Evolutionary conservation across 169 alveolate genomes (phyloP), one percentile per base, ranked within the genome.

Genomic region (Cryptosporidium meleagridis): DNA sequence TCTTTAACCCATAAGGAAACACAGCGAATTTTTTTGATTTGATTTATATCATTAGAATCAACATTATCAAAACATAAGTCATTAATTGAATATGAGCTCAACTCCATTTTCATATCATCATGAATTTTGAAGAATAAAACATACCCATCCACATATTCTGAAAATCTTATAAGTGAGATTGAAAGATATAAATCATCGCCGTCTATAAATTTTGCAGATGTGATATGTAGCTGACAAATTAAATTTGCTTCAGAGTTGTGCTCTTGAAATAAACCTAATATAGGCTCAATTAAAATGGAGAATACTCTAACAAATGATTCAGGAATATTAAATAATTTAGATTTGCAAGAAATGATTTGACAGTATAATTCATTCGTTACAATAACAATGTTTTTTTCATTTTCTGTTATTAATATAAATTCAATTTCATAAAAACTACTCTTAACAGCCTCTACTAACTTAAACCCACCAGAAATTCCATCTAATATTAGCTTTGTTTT

Each of bases 1-100:
- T 80, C 89, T 44, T 65, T 80, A 35, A 80, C 75, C 89, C 89
- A 80, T 62, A 80, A 58, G 26, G 75, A 16, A 48, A 44, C 70
- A 62, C 89, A 80, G 6, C n/a, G 21, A n/a, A 80, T 39, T 26
- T 55, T 41, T 23, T 29, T 41, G 5, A 80, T 14, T 9, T 29
- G 33, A 6, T 59, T 69, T 1, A 65, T 2, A 44, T 65, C 68
- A 44, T 29, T 23, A 7, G 80, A 12, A 55, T 29, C 51, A 37
- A 62, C 51, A 33, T 80, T 65, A 41, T 80, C 89, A 39, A 80
- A 80, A 29, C 89, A 23, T n/a, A 80, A 16, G 67, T 80, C 89
- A 41, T 80, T 80, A 45, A 80, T 65, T 7, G 89, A 80, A 33
- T 80, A 80, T 29, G 68, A 80, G 39, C n/a, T 31, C 8, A 80